Evolutionary conservation across 73 alveolate genomes (phyloP).

Genomic region (Paramecium caudatum): DNA sequence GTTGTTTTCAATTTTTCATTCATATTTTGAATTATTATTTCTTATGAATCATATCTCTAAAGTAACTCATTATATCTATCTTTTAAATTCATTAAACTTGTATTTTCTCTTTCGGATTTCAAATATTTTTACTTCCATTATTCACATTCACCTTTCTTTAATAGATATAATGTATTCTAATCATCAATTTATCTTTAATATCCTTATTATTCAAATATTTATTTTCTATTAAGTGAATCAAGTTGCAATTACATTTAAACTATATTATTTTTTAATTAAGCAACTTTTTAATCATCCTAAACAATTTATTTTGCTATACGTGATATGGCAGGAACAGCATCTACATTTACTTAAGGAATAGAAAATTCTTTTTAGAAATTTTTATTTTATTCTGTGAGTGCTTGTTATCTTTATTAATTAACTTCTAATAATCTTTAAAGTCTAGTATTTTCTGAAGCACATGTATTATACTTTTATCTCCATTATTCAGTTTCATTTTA

Average conservation of each 20-base stretch:
- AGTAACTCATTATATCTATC: neutral
- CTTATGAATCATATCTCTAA: neutral
- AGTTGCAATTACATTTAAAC: neutral
- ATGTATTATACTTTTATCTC: constrained; percentile 45
- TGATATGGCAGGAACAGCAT: neutral
- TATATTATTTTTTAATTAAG: neutral
- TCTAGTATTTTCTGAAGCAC: constrained; percentile 30
- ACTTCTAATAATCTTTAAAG: constrained; percentile 33
- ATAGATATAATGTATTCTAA: neutral
- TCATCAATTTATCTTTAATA: constrained; percentile 51
- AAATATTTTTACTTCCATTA: constrained; percentile 33
- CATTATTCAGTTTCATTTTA: constrained; percentile 36
- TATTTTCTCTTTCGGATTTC: constrained; percentile 38
- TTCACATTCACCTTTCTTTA: constrained; percentile 10
- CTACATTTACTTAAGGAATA: constrained; percentile 10
- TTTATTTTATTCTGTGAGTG: neutral
- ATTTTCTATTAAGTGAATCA: neutral
- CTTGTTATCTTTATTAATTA: constrained; percentile 13
- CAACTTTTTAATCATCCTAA: neutral
- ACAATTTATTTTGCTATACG: constrained; percentile 1
- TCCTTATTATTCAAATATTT: neutral
- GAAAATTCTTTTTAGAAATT: constrained; percentile 15
- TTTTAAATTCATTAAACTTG: neutral
- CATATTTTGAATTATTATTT: neutral
- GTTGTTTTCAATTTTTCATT: neutral